Percentiles rank a stretch among this genome's conserved stretches.
phyloP scores from a whole-genome alignment of 257 asterid species.

The Lycium barbarum region DNA sequence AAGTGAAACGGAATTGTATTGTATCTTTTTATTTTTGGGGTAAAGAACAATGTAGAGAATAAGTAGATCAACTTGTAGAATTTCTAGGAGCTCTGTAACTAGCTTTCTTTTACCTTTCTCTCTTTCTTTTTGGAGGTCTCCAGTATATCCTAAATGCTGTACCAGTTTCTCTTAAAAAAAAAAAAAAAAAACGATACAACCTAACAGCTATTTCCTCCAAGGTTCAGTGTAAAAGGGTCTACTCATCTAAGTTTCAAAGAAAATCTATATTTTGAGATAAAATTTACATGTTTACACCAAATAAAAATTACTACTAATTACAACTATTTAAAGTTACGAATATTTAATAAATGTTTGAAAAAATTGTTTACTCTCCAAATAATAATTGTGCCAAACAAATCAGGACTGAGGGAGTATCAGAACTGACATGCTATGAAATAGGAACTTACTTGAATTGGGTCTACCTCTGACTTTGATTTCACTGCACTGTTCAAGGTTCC shows the following conservation, averaged over 20 bases:
- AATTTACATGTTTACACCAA: constrained; percentile 10
- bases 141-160: too few relatives aligned
- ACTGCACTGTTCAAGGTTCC: constrained; percentile 37
- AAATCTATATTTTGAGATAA: neutral
- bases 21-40: too few relatives aligned
- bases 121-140: too few relatives aligned
- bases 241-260: constrained; percentile 1
- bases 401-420: constrained; percentile 11
- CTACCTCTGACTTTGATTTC: constrained; percentile 54
- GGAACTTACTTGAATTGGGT: constrained; percentile 77
- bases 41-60: too few relatives aligned
- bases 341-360: neutral
- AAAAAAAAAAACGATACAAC: neutral
- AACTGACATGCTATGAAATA: constrained; percentile 8
- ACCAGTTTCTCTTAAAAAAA: too few relatives aligned
- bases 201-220: neutral
- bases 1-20: too few relatives aligned
- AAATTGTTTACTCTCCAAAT: neutral
- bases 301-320: neutral
- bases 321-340: neutral
- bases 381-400: constrained; percentile 16
- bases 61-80: too few relatives aligned
- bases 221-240: neutral
- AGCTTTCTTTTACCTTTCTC: too few relatives aligned
- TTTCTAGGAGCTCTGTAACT: too few relatives aligned